Evolutionary conservation across 169 alveolate species (phyloP), one percentile per base, ranked within the genome.

Genomic region (Plasmodium inui): DNA sequence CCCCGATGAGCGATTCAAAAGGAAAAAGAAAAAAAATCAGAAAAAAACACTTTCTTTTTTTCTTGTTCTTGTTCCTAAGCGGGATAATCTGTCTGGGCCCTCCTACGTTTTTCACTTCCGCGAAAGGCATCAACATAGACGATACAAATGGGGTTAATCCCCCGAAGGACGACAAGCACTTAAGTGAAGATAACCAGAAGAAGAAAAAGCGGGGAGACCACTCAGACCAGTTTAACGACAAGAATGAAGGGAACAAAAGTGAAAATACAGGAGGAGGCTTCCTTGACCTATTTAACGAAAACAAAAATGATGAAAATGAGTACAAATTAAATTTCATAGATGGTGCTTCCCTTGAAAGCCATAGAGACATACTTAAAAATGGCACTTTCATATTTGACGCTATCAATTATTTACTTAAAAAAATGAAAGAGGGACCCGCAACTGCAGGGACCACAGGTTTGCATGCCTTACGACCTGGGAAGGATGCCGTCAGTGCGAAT

Each of bases 301-400:
- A 37, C 76, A 78, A 76, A 50, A 74, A 50, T 26, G 86, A 85
- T 32, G 81, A 61, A 28, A 83, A 53, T 30, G 61, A 46, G 37
- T 85, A 85, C 79, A 85, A 74, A 78, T 50, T 74, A 74, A 85
- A 85, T 30, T 85, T 85, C 67, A 17, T 73, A 28, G 93, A 55
- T 26, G 79, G 34, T 26, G 71, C 28, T 30, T 46, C 57, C n/a
- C 67, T 85, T n/a, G 17, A 19, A 53, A 74, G 9, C 79, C 57
- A 53, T 46, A 26, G 46, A 74, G 85, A 85, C 26, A 6, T 85
- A 50, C 0, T 74, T 55, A 85, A 85, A 74, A 85, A 74, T 39
- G 67, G 84, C 41, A 85, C 37, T 34, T 85, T 85, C 67, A 74
- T 85, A 74, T 74, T 73, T 85, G 84, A 85, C 80, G 80, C 93